These are phyloP conservation scores for Magnolia sinica DNA, from an alignment of 164 flowering plant species.

Conservation along the genomic window DNA sequence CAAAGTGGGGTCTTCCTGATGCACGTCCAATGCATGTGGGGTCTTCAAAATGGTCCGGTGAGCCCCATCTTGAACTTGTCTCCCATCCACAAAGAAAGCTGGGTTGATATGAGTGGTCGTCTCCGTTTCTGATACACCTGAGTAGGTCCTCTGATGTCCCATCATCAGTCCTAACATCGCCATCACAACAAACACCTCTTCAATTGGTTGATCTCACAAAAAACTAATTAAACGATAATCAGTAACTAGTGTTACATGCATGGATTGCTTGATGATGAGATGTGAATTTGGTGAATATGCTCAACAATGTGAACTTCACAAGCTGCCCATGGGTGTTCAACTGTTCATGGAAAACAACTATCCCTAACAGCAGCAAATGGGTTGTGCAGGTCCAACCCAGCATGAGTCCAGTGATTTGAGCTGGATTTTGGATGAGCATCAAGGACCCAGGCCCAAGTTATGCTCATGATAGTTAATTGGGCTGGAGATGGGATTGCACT, in stretches of 20 bases:
- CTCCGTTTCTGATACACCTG: too few species aligned
- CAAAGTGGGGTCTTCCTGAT: too few species aligned
- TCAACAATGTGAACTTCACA: neutral
- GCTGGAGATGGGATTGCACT: neutral
- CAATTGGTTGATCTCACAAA: too few species aligned
- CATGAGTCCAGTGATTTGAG: neutral
- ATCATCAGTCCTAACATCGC: too few species aligned
- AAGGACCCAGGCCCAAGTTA: neutral
- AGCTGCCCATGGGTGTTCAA: too few species aligned
- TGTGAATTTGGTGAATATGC: neutral
- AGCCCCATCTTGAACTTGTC: too few species aligned
- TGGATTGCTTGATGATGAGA: neutral
- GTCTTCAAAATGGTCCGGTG: too few species aligned
- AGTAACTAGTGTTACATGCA: neutral
- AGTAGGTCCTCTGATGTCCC: too few species aligned
- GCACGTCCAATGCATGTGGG: too few species aligned
- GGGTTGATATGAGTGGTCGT: too few species aligned
- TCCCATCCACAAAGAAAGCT: too few species aligned
- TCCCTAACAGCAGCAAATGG: neutral
- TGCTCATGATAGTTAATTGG: neutral
- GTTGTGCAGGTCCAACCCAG: neutral
- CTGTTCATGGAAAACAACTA: neutral
- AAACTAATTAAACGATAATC: neutral
- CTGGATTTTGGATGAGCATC: neutral
- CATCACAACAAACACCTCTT: too few species aligned